phyloP scores from a whole-genome alignment of 306 rosid genomes.

The Inga laurina region DNA sequence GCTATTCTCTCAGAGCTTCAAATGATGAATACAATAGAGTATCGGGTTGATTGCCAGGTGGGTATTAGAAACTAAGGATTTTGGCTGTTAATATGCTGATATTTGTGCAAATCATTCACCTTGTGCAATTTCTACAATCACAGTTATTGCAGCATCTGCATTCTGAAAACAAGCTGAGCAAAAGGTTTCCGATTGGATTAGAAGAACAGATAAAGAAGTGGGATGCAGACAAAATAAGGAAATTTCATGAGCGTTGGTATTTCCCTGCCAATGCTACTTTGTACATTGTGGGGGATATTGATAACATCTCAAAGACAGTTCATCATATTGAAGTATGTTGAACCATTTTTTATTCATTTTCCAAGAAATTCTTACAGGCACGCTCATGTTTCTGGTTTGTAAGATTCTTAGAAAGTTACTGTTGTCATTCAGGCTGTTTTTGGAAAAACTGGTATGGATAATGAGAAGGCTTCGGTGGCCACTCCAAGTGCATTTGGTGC shows the following conservation, averaged over 20 bases:
- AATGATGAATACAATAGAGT: conserved; percentile 99
- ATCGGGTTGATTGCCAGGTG: conserved; percentile 99
- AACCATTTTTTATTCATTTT: conserved; percentile 25
- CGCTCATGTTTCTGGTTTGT: conserved; percentile 25
- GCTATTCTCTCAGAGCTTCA: conserved; percentile 98
- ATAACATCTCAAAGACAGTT: conserved; percentile 76
- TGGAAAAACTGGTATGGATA: conserved; percentile 73
- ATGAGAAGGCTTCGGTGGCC: conserved; percentile 66
- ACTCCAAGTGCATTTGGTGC: conserved; percentile 91
- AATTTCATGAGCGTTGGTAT: conserved; percentile 99
- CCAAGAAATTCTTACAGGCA: conserved; percentile 18
- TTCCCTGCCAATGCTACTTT: conserved; percentile 98
- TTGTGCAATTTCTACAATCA: conserved; percentile 28
- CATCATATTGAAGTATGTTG: conserved; percentile 80
- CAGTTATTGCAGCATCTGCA: conserved; percentile 96
- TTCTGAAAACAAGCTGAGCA: conserved; percentile 99
- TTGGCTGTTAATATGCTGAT: conserved; percentile 29
- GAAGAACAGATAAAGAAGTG: conserved; percentile 98
- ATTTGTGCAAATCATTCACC: conserved; percentile 28
- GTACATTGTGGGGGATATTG: conserved; percentile 95
- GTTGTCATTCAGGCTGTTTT: conserved; percentile 74
- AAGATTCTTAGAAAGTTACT: conserved; percentile 32
- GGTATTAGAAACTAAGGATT: conserved; percentile 20
- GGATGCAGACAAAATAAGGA: conserved; percentile 96
- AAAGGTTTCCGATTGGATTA: conserved; percentile 96